These are phyloP conservation scores for Aspergillus transmontanensis DNA, from an alignment of 2,329 filamentous ascomycete genomes.

Conservation along the genomic window DNA sequence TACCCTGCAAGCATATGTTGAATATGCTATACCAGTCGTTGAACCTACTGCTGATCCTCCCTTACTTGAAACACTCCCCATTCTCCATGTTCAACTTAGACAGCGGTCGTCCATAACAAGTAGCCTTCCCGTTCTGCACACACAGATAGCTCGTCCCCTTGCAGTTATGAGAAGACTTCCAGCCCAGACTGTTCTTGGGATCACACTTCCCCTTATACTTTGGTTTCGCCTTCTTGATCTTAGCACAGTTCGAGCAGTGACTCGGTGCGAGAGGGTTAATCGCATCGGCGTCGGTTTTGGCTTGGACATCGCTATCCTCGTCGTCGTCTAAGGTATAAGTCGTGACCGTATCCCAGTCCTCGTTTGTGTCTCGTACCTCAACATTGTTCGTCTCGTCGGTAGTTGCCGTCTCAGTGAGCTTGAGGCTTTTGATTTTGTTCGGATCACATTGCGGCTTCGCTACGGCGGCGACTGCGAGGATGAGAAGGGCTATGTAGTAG, in stretches of 20 bases:
- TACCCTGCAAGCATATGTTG: not conserved
- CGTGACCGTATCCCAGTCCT: not conserved
- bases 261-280: not conserved
- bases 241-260: not conserved
- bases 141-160: conserved; percentile 4
- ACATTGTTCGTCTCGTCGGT: not conserved
- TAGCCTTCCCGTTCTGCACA: not conserved
- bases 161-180: conserved; percentile 1
- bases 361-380: not conserved
- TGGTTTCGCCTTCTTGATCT: conserved; percentile 4
- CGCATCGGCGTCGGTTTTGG: not conserved
- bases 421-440: not conserved
- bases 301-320: not conserved
- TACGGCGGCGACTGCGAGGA: not conserved
- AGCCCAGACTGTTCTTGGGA: not conserved
- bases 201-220: not conserved
- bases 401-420: not conserved
- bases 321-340: not conserved
- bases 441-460: not conserved
- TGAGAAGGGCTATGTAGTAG: not conserved
- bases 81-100: conserved; percentile 2
- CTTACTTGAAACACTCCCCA: conserved; percentile 4
- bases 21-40: not conserved
- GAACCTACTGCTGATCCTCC: not conserved
- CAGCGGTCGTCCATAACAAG: not conserved